These are phyloP conservation scores for Paecilomyces fulvus DNA, from an alignment of 2,329 filamentous ascomycete species.

Conservation along the genomic window DNA sequence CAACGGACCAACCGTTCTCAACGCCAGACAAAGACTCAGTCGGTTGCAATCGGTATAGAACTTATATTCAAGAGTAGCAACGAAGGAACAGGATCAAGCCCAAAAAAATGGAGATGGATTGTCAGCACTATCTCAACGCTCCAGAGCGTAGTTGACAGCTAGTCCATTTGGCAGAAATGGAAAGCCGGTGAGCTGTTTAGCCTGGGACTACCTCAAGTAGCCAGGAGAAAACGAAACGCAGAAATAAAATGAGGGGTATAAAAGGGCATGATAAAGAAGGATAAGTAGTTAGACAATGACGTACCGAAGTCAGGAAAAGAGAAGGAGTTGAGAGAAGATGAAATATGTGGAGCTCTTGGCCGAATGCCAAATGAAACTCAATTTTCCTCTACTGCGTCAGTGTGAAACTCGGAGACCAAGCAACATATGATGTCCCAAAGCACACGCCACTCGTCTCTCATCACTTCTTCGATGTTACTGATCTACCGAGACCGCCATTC, in stretches of 20 bases:
- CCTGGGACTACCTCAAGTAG: background rate
- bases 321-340: background rate
- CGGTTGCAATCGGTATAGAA: background rate
- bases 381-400: background rate
- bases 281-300: slow-evolving; percentile 1
- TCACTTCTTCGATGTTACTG: background rate
- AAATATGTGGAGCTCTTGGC: background rate
- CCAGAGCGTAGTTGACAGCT: background rate
- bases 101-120: background rate
- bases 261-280: background rate
- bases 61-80: background rate
- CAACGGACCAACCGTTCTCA: background rate
- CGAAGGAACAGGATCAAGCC: background rate
- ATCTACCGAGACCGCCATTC: slow-evolving; percentile 1
- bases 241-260: background rate
- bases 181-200: background rate
- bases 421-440: background rate
- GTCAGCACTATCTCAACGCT: background rate
- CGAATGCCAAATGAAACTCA: background rate
- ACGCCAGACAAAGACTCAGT: background rate
- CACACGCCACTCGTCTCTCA: background rate
- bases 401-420: background rate
- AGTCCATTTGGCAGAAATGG: background rate
- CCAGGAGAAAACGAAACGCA: background rate
- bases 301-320: background rate